Evolutionary conservation across 306 rosid genomes (phyloP), one percentile per base, ranked within the genome.

Genomic region (Pyrus betulifolia): DNA sequence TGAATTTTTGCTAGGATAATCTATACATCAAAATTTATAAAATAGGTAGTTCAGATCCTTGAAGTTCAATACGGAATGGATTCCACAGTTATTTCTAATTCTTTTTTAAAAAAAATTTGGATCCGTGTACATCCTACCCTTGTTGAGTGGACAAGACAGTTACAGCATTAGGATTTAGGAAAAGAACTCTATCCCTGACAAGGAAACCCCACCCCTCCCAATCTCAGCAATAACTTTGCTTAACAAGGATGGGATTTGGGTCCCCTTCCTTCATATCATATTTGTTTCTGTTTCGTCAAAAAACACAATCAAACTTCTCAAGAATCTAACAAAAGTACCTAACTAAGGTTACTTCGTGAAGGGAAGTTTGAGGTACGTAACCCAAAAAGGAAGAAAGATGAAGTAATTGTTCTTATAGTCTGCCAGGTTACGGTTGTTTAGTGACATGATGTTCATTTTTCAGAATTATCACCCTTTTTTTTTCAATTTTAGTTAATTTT

Each of bases 31-130:
- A 35, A 2, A 1, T 0, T 35, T 35, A 35, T 2, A 35, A 35
- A 35, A 35, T 35, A 35, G 0, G 8, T 1, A 0, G 0, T 7
- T 35, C 42, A 0, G 42, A 35, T 35, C 0, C 0, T 35, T 35
- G 9, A 35, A 35, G 0, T 35, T 35, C 9, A 35, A 35, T 35
- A 6, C 1, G 2, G 2, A 35, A 0, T 35, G 9, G 42, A 1
- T 35, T 35, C 9, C 2, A 35, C 42, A 35, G 2, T 1, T 35
- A 35, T 7, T 35, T 1, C 42, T 10, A 35, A 35, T 35, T 35
- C n/a, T 6, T 6, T 35, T 1, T 6, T 0, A 35, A 35, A 6
- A 6, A 35, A 35, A 33, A 33, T 25, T 25, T 25, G 27, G 27
- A 25, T 25, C 27, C 27, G 1, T 35, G 42, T 35, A 5, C 0